A percentile compares a stretch with the other conserved stretches of the same genome.
These are phyloP conservation scores for Xylaria sp. DNA, from an alignment of 2,329 filamentous ascomycete species.

Conservation along the genomic window DNA sequence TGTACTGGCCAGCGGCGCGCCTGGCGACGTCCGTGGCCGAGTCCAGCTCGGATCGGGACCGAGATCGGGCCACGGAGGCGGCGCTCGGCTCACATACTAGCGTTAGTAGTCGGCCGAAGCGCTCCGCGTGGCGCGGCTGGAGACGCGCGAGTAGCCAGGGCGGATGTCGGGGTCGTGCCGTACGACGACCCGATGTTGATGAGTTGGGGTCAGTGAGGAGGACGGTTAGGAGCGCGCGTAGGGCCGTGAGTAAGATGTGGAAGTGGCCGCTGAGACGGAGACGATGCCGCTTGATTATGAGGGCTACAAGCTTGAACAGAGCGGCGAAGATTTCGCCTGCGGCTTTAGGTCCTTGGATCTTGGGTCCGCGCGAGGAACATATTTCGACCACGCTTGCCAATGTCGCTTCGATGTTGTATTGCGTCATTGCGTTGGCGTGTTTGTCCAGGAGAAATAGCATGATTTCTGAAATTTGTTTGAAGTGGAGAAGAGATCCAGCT, in stretches of 20 bases:
- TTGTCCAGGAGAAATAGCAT: constrained; percentile 60
- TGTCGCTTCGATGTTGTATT: constrained; percentile 68
- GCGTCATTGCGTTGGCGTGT: constrained; percentile 62
- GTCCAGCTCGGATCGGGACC: constrained; percentile 56
- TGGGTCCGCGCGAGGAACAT: constrained; percentile 45
- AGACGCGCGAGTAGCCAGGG: constrained; percentile 54
- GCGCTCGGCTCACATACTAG: constrained; percentile 69
- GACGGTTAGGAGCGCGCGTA: constrained; percentile 66
- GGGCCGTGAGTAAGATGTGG: constrained; percentile 64
- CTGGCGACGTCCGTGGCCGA: constrained; percentile 71
- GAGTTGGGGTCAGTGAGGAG: constrained; percentile 58
- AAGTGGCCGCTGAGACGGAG: constrained; percentile 71
- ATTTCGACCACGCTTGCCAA: constrained; percentile 57
- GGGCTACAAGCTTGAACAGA: constrained; percentile 65
- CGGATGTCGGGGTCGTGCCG: constrained; percentile 40
- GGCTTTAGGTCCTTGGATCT: constrained; percentile 42
- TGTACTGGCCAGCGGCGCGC: constrained; percentile 69
- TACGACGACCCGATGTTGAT: constrained; percentile 26
- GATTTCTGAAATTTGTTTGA: constrained; percentile 45
- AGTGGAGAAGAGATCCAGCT: constrained; percentile 45
- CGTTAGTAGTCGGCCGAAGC: constrained; percentile 66
- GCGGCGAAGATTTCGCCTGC: constrained; percentile 56
- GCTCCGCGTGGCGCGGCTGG: constrained; percentile 58
- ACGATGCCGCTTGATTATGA: constrained; percentile 68
- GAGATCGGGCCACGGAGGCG: constrained; percentile 62